Percentiles rank a stretch among this genome's conserved stretches.
These are phyloP conservation scores for Polygonum aviculare DNA, from an alignment of 148 eudicot species.

Conservation along the genomic window DNA sequence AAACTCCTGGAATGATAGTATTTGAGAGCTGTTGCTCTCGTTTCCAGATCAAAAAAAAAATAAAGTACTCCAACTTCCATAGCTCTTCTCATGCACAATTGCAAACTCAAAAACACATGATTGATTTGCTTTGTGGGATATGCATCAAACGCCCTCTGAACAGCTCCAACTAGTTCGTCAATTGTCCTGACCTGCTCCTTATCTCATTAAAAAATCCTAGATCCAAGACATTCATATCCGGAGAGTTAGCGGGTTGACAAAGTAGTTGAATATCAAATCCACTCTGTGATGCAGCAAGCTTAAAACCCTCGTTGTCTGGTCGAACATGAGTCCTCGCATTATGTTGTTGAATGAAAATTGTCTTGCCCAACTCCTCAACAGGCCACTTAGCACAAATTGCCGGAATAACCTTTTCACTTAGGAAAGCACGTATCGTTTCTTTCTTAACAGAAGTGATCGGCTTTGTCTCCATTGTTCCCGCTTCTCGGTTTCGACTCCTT, in stretches of 20 bases:
- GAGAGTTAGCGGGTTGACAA: conserved; percentile 15
- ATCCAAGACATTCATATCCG: conserved; percentile 11
- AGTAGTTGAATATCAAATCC: conserved; percentile 11
- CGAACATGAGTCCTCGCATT: conserved; percentile 11
- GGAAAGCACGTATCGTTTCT: neutral
- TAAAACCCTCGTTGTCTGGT: neutral
- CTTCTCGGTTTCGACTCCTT: neutral
- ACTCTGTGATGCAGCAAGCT: neutral
- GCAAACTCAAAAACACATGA: too few relatives aligned
- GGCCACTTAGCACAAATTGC: neutral
- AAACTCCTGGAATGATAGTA: too few relatives aligned
- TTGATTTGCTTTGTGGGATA: too few relatives aligned
- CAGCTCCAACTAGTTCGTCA: conserved; percentile 5
- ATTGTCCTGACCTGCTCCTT: neutral
- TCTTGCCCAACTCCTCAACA: neutral
- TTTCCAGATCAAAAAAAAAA: too few relatives aligned
- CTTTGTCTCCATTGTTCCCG: neutral
- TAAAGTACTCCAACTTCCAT: too few relatives aligned
- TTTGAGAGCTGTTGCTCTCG: too few relatives aligned
- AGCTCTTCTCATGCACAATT: too few relatives aligned
- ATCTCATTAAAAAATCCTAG: conserved; percentile 14
- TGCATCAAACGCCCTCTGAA: neutral
- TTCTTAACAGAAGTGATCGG: conserved; percentile 3
- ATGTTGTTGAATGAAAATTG: conserved; percentile 12
- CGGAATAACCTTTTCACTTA: conserved; percentile 2